These are phyloP conservation scores for Passiflora organensis DNA, from an alignment of 345 rosid genomes.

Conservation along the genomic window DNA sequence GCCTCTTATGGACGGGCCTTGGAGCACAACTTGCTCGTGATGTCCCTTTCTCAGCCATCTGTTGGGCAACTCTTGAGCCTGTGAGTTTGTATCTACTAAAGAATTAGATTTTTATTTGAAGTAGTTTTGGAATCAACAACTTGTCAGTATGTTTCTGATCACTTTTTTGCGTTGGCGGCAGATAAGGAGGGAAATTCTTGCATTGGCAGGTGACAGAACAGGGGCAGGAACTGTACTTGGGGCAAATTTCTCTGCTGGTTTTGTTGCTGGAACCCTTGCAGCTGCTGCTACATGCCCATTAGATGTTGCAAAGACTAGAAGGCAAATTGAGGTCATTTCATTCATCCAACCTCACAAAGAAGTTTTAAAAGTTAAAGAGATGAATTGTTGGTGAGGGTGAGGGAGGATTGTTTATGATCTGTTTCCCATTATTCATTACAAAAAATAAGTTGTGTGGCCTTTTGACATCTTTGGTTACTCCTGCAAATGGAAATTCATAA, in stretches of 20 bases:
- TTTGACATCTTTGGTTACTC: too few relatives aligned
- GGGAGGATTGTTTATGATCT: neutral
- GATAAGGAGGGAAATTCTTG: constrained; percentile 62
- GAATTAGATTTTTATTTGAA: neutral
- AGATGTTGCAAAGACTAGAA: constrained; percentile 91
- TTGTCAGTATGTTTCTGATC: neutral
- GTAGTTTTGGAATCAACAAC: neutral
- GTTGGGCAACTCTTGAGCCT: constrained; percentile 91
- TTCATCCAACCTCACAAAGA: too few relatives aligned
- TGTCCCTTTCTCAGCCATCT: constrained; percentile 98
- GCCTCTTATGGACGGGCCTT: constrained; percentile 89
- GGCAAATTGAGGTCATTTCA: constrained; percentile 80
- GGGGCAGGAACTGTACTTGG: constrained; percentile 54
- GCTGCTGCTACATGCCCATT: constrained; percentile 90
- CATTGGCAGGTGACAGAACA: constrained; percentile 56
- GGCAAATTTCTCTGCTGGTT: constrained; percentile 88
- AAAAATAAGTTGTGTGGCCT: too few relatives aligned
- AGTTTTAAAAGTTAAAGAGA: too few relatives aligned
- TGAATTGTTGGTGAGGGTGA: too few relatives aligned
- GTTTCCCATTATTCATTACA: neutral
- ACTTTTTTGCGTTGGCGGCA: constrained; percentile 15
- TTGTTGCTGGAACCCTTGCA: constrained; percentile 80
- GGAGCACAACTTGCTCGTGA: constrained; percentile 98
- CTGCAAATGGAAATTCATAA: too few relatives aligned
- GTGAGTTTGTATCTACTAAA: constrained; percentile 41